These are phyloP conservation scores for Xerocomus brunneocitrinus DNA, from an alignment of 768 basidiomycete genomes.

Conservation along the genomic window DNA sequence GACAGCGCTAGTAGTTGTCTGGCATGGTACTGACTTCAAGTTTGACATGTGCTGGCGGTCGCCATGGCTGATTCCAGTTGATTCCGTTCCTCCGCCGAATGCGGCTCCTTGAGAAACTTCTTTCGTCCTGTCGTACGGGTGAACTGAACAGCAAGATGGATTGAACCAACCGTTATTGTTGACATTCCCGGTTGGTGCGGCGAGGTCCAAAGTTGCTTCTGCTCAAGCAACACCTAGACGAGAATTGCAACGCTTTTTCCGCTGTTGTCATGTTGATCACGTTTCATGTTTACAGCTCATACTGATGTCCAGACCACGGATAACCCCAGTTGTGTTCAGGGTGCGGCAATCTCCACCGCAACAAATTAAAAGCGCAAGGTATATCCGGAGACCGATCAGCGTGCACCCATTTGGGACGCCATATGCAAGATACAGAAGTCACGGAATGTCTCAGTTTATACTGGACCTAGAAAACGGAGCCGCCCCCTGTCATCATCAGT, in stretches of 20 bases:
- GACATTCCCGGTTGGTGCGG: no score
- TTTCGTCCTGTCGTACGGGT: no score
- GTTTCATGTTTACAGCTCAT: background rate
- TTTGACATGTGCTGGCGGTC: no score
- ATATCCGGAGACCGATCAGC: background rate
- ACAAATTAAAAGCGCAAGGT: background rate
- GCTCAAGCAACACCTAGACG: background rate
- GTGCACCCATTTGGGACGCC: background rate
- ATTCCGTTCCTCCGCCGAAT: no score
- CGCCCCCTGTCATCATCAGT: no score
- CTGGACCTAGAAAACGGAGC: slow-evolving; percentile 33
- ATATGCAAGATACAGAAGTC: background rate
- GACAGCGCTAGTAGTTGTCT: no score
- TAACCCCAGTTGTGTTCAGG: background rate
- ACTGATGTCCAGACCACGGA: background rate
- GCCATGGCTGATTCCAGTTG: no score
- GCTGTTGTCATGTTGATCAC: background rate
- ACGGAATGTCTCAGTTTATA: background rate
- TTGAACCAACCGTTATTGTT: no score
- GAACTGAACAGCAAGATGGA: no score
- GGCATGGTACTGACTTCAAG: no score
- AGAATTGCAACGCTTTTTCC: background rate
- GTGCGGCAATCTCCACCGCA: background rate
- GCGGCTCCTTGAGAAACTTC: no score
- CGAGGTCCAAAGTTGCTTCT: no score